phyloP scores from a whole-genome alignment of 139 green algal species.

The Ulvella scutata region DNA sequence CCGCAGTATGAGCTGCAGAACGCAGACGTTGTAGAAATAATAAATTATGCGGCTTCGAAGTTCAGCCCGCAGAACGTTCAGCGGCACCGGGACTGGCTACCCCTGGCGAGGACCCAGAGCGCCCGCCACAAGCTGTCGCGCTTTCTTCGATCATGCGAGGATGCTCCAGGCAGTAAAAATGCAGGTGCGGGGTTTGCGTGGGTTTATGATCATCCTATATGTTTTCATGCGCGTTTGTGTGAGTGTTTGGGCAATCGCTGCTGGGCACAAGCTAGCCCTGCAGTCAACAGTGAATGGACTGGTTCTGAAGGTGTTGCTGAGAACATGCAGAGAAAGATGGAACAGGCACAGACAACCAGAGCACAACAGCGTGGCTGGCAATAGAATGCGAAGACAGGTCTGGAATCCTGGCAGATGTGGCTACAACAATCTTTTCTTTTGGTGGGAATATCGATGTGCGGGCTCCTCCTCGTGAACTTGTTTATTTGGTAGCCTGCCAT shows the following conservation, averaged over 20 bases:
- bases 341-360: too few relatives aligned
- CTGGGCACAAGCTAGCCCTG: too few relatives aligned
- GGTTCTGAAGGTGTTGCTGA: too few relatives aligned
- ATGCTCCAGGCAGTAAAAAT: too few relatives aligned
- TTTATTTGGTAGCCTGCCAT: too few relatives aligned
- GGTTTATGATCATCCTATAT: too few relatives aligned
- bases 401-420: not conserved
- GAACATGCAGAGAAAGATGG: too few relatives aligned
- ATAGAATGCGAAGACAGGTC: not conserved
- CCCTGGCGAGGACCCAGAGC: conserved; percentile 24
- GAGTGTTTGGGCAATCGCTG: too few relatives aligned
- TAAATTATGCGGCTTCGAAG: conserved; percentile 25
- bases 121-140: conserved; percentile 48
- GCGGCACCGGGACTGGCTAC: conserved; percentile 25
- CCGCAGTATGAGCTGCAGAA: conserved; percentile 43
- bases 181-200: too few relatives aligned
- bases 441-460: not conserved
- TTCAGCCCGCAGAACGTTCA: conserved; percentile 9
- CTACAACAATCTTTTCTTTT: not conserved
- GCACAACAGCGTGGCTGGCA: not conserved
- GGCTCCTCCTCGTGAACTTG: too few relatives aligned
- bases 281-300: too few relatives aligned
- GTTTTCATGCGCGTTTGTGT: too few relatives aligned
- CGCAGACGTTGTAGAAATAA: conserved; percentile 68
- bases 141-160: conserved; percentile 26